Percentiles rank a stretch among this genome's conserved stretches.
These are phyloP conservation scores for Populus pruinosa DNA, from an alignment of 345 rosid species.

Conservation along the genomic window DNA sequence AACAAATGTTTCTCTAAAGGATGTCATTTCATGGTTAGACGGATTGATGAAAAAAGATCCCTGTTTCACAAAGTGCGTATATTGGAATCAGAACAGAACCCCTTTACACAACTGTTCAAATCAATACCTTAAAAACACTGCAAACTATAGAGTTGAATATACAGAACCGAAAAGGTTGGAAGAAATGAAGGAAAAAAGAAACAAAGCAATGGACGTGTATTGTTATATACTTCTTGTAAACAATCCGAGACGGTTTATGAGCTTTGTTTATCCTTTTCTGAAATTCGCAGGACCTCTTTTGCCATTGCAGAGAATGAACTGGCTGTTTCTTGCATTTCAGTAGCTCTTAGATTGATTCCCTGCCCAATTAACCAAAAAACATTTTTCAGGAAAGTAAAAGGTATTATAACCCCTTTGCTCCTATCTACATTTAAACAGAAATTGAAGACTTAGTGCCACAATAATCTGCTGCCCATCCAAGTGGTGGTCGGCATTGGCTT, in stretches of 20 bases:
- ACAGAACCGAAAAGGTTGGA: too few relatives aligned
- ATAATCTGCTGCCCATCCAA: too few relatives aligned
- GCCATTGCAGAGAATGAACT: conserved; percentile 87
- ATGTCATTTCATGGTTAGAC: too few relatives aligned
- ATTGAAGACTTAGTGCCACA: too few relatives aligned
- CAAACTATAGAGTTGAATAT: too few relatives aligned
- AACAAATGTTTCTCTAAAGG: too few relatives aligned
- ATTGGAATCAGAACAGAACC: background rate
- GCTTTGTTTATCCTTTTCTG: conserved; percentile 57
- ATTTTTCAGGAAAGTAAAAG: background rate
- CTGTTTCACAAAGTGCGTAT: too few relatives aligned
- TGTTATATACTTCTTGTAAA: background rate
- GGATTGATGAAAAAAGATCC: too few relatives aligned
- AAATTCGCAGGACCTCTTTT: conserved; percentile 55
- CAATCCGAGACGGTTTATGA: conserved; percentile 13
- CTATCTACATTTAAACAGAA: too few relatives aligned
- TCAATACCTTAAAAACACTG: background rate
- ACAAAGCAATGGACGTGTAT: background rate
- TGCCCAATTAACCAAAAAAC: conserved; percentile 19
- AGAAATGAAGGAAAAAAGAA: background rate
- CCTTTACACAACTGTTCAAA: background rate
- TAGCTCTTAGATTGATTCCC: conserved; percentile 71
- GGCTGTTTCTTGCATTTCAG: conserved; percentile 82
- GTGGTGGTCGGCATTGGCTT: too few relatives aligned
- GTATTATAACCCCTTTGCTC: too few relatives aligned